Conservation (phyloP, 768 basidiomycete species). For the Boletus rubropictus region DNA sequence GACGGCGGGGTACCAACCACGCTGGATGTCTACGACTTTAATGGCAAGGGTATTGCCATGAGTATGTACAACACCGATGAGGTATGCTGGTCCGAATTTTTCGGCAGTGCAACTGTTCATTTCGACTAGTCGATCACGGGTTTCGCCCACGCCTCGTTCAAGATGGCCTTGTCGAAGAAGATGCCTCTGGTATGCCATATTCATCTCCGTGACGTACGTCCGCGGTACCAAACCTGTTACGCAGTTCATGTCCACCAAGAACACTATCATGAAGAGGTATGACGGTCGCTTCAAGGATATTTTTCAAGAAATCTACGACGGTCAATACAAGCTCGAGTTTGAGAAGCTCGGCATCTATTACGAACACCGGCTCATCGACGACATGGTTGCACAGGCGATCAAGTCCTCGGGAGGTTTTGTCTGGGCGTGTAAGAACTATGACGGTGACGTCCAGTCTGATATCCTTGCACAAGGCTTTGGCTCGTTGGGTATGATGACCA, state of each 20-base stretch:
- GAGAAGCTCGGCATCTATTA: conserved; percentile 75
- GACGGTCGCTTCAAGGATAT: conserved; percentile 99
- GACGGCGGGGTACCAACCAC: conserved; percentile 63
- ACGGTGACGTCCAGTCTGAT: conserved; percentile 85
- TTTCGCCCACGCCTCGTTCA: conserved; percentile 97
- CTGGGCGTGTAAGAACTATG: conserved; percentile 73
- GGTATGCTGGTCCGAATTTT: conserved; percentile 33
- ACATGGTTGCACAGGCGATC: conserved; percentile 98
- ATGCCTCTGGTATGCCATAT: conserved; percentile 55
- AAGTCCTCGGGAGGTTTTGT: conserved; percentile 93
- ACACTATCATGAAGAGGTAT: conserved; percentile 95
- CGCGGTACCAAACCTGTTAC: neutral
- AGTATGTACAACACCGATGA: conserved; percentile 99
- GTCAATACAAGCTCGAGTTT: conserved; percentile 66
- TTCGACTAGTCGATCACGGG: conserved; percentile 72
- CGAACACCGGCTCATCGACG: conserved; percentile 95
- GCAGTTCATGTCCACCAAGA: conserved; percentile 97
- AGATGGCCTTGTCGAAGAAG: conserved; percentile 83
- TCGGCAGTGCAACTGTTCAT: neutral
- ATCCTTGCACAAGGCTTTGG: conserved; percentile 98
- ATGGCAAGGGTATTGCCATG: conserved; percentile 88
- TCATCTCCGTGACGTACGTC: conserved; percentile 7
- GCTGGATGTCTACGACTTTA: conserved; percentile 90
- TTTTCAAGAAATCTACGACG: conserved; percentile 93
- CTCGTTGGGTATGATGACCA: conserved; percentile 96